Base-by-base conservation (phyloP, 2,329 filamentous ascomycete genomes). In the Ophiostoma sp. region DNA sequence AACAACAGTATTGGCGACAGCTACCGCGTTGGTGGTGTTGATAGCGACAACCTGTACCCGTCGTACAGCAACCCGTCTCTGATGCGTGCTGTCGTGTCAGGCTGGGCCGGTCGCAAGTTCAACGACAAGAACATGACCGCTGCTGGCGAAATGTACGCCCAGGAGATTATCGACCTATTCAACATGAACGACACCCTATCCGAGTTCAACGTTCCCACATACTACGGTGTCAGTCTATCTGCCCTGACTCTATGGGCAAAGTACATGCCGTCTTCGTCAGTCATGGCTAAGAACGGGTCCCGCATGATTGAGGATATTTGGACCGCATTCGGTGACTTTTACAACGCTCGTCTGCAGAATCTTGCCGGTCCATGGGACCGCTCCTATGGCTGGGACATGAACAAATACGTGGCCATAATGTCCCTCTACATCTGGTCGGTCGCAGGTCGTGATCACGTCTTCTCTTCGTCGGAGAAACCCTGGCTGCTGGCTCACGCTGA, bases 301-400 rank as follows among this genome's bases (percentile, higher is more conserved):
- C 77, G 79, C 4, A 86, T 89, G 81, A 80, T 89, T 23, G 72
- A 77, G 4, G 76, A 82, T 17, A 87, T 83, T 0, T 89, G 86
- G 87, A 78, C 81, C 4, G 79, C 81, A 3, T 70, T 71, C 67
- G 70, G 57, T 31, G 70, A 71, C 15, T 80, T 89, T 1, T 89
- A 86, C 80, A 85, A 89, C 69, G 83, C 86, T 0, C 80, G 82
- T 1, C 76, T 89, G 77, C 84, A 82, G 73, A 89, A 89, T 72
- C 81, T 89, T 67, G 87, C 87, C 1, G 87, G 87, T 0, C 87
- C 87, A 0, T 89, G 87, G 87, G 87, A 89, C 76, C 83, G 87
- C 0, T 80, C 83, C 0, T 89, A 89, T 72, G 86, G 86, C 0
- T 89, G 84, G 71, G 86, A 89, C 71, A 88, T 89, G 86, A 88